Base-by-base conservation (phyloP, 2,329 filamentous ascomycete species). In the Claviceps sorghi region DNA sequence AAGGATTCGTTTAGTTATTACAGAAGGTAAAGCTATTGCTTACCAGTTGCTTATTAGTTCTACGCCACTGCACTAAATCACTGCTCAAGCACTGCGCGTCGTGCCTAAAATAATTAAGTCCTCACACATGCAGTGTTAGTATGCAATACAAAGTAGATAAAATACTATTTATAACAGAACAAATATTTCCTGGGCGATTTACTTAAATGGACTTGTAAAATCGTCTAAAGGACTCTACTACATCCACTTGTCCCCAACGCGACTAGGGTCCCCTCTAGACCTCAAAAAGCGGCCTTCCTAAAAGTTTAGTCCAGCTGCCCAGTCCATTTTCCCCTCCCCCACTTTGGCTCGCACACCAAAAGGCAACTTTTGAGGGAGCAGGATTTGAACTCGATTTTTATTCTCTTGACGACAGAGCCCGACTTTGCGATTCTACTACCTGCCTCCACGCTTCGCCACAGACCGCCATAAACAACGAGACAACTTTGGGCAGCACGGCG, bases 271-370 rank as follows among this genome's bases (percentile, higher is more conserved):
- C 36, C 36, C 17, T n/a, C 36, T 8, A 8, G 36, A 38, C 36
- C 36, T 38, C 36, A 15, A 38, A 36, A 38, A 38, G 36, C 36
- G 36, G 36, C 36, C 3, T 38, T 38, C 17, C 36, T 17, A 38
- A 38, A 38, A 38, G 36, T 44, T 22, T 21, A 29, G 21, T 29
- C 36, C 17, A 43, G 10, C 26, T 26, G 41, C 41, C 41, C 41
- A 43, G 26, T 19, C 34, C 49, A 36, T 50, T 51, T 58, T 55
- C 58, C 59, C 56, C 57, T 58, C 57, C 58, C 59, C 59, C 59
- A 59, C 58, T 57, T 60, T 58, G 55, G 52, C 53, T 55, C 51
- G 50, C 57, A 52, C 55, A 58, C 58, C 53, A 59, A 56, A 59
- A 57, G 53, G 54, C 52, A 53, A 50, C 46, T 53, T 41, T 51